Evolutionary conservation across 2,329 filamentous ascomycete species (phyloP).

Genomic region (Waltergamsia citrina): DNA sequence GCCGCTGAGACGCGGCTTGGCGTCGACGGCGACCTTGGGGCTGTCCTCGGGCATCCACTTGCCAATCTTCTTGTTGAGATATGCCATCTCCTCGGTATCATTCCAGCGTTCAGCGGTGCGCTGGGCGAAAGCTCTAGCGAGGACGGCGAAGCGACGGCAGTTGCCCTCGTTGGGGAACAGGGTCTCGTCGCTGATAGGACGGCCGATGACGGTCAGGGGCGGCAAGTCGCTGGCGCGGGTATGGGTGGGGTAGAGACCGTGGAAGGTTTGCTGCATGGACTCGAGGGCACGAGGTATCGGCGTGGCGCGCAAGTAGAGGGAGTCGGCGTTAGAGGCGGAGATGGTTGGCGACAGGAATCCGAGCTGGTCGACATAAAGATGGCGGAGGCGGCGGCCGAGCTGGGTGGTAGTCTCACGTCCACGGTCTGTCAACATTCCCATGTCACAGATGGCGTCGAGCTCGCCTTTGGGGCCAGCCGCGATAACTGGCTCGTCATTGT

Average conservation of each 20-base stretch:
- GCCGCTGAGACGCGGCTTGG: conserved; percentile 73
- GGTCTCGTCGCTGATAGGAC: conserved; percentile 62
- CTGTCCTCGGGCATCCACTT: conserved; percentile 75
- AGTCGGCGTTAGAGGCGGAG: conserved; percentile 36
- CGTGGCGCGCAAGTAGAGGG: conserved; percentile 65
- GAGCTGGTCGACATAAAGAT: conserved; percentile 67
- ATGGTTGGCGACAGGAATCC: conserved; percentile 57
- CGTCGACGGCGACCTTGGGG: conserved; percentile 69
- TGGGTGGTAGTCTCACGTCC: conserved; percentile 63
- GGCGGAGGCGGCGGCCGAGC: conserved; percentile 57
- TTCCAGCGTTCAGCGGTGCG: conserved; percentile 68
- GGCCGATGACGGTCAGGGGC: conserved; percentile 55
- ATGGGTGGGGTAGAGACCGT: conserved; percentile 59
- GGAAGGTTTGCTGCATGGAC: conserved; percentile 66
- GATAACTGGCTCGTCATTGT: conserved; percentile 58
- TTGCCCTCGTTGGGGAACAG: conserved; percentile 70
- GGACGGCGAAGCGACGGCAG: conserved; percentile 62
- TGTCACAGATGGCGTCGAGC: conserved; percentile 73
- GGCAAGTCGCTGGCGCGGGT: conserved; percentile 38
- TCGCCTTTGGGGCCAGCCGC: conserved; percentile 59
- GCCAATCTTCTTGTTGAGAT: conserved; percentile 66
- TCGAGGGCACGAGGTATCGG: conserved; percentile 68
- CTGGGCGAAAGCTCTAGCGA: conserved; percentile 62
- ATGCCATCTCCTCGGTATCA: conserved; percentile 68
- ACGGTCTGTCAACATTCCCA: conserved; percentile 66